Base-by-base conservation (phyloP, 352 stramenopile genomes). In the Pythium aristosporum region DNA sequence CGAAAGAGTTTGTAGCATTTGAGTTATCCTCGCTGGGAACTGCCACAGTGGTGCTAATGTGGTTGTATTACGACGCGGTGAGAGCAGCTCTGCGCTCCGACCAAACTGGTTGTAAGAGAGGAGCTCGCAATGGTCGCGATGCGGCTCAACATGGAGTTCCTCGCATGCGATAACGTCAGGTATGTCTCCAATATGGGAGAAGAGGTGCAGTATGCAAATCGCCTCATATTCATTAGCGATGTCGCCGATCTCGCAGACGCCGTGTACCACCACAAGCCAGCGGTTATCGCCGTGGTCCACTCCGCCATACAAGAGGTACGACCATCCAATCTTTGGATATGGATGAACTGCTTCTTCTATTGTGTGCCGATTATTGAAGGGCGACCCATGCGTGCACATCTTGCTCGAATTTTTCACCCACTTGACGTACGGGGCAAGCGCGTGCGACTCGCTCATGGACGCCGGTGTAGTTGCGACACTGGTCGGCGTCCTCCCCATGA, bases 381-480 rank as follows among this genome's bases (percentile, higher is more conserved):
- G 68, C 5, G 63, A 71, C 12, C 11, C 41, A 10, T 58, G 52
- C 2, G 32, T 41, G 2, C 68, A 74, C 48, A 63, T 74, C 30
- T n/a, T 67, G 11, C 10, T 74, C 5, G 58, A 71, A 25, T 34
- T 68, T 46, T 50, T 71, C 18, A n/a, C 28, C 16, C 42, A 66
- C 16, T 47, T 74, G 51, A 65, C 57, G 16, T 46, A 62, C 39
- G 34, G 20, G 21, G n/a, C 32, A n/a, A 12, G n/a, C 9, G 68
- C 48, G 12, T 46, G 28, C 11, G 49, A 50, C 13, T 42, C 30
- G 18, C 57, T 71, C 5, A 30, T 63, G 8, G 15, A 42, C 20
- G n/a, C 25, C 0, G 59, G 63, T n/a, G 11, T 74, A 13, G 43
- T 71, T 10, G 65, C 62, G 20, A 71, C 63, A 11, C 28, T 74